Evolutionary conservation across 768 basidiomycete species (phyloP), one percentile per base, ranked within the genome.

Genomic region (Collybiopsis confluens): DNA sequence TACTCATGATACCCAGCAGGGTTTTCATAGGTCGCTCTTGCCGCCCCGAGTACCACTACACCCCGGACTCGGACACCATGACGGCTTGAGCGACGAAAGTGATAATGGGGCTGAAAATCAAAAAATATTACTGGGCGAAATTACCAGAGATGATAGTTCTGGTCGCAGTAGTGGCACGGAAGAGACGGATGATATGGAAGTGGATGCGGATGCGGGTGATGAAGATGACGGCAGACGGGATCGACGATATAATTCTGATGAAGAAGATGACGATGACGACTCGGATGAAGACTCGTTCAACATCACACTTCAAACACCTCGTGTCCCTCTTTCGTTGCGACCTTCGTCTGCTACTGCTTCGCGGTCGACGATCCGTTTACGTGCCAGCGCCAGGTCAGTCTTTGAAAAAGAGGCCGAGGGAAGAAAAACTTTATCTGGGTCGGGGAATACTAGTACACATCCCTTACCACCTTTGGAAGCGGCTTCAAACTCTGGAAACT

Each of bases 21-120:
- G 70, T 87, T 88, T 88, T 87, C 74, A 65, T 57, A 64, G 64
- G 80, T 82, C 78, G 85, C 84, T 86, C 84, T 77, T 73, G 81
- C 78, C 70, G 65, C 78, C 72, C 67, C 80, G 74, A 77, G 78
- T 81, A 77, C 77, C 75, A 37, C 65, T 67, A 65, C 75, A 79
- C 75, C 77, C 81, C 76, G 73, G 78, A 79, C 79, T 74, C 68
- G 78, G 73, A 68, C 67, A 70, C 64, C 72, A 42, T 48, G 47
- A 37, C 38, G 52, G 68, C 81, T 77, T 73, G 81, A 84, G 85
- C 83, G 82, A 85, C 77, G 65, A 53, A 36, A 42, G 30, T 42
- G 52, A 43, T 23, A 45, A 43, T 36, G 61, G 54, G 50, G 50
- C 26, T 7, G 26, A 43, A 52, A 40, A 52, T 52, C 20, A 52